Evolutionary conservation across 106 monocot genomes (phyloP).

Genomic region (Platanthera zijinensis): DNA sequence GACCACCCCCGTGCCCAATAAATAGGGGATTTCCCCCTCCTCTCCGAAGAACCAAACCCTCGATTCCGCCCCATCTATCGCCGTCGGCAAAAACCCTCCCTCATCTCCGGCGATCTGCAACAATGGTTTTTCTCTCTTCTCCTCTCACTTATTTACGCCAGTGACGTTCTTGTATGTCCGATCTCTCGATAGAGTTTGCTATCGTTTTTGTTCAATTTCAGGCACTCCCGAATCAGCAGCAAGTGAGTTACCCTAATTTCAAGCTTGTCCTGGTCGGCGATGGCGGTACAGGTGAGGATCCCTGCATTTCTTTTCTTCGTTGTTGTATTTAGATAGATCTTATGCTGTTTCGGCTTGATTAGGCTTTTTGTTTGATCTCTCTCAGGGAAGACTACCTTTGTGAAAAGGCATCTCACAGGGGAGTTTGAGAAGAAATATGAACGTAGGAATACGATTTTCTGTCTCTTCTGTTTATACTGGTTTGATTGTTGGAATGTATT

Average conservation of each 20-base stretch:
- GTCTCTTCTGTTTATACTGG: neutral
- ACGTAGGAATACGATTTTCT: conserved; percentile 22
- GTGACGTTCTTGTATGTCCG: neutral
- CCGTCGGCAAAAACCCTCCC: too few species aligned
- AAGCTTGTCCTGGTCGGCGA: conserved; percentile 30
- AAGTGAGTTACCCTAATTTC: conserved; percentile 25
- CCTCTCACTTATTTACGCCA: neutral
- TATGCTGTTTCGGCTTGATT: neutral
- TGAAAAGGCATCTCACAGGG: conserved; percentile 56
- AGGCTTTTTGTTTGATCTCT: neutral
- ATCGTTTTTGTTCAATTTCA: conserved; percentile 5
- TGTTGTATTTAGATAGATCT: neutral
- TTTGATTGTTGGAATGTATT: neutral
- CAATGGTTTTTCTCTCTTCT: neutral
- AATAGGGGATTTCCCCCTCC: neutral
- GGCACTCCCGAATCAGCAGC: conserved; percentile 26
- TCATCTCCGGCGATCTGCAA: neutral
- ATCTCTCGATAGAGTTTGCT: neutral
- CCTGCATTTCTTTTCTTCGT: neutral
- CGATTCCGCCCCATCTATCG: neutral
- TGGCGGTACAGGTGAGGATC: conserved; percentile 21
- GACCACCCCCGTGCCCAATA: neutral
- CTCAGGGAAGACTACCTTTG: conserved; percentile 49
- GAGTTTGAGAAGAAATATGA: conserved; percentile 63
- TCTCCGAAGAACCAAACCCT: neutral